Conservation (phyloP, 106 monocot genomes). For the Xerophyta viscosa region DNA sequence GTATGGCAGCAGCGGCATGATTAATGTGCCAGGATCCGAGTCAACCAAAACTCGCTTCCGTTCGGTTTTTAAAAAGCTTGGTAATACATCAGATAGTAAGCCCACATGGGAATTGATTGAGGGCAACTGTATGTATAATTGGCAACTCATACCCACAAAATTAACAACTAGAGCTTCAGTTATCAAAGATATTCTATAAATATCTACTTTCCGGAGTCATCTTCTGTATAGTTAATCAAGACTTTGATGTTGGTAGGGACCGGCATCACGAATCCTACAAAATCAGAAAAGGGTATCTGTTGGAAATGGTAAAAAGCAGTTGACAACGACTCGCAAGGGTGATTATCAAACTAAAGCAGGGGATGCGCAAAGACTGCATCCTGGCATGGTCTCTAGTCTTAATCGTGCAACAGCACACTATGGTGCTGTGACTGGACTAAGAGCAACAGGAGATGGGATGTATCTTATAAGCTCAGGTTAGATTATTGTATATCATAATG, state of each 20-base stretch:
- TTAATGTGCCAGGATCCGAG: too few relatives aligned
- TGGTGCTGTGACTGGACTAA: constrained; percentile 87
- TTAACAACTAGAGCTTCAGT: too few relatives aligned
- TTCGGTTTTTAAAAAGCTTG: too few relatives aligned
- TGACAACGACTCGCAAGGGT: constrained; percentile 14
- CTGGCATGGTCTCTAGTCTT: constrained; percentile 66
- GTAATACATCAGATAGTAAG: too few relatives aligned
- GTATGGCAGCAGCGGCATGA: too few relatives aligned
- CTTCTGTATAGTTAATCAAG: constrained; percentile 1
- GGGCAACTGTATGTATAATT: too few relatives aligned
- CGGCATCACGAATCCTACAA: constrained; percentile 1
- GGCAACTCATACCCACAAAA: too few relatives aligned
- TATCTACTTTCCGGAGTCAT: constrained; percentile 1
- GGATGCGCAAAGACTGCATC: constrained; percentile 53
- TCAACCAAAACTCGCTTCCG: too few relatives aligned
- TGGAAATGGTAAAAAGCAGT: constrained; percentile 29
- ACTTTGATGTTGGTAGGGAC: too few relatives aligned
- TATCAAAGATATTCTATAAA: too few relatives aligned
- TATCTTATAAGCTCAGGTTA: constrained; percentile 94
- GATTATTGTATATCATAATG: neutral
- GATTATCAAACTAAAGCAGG: constrained; percentile 17
- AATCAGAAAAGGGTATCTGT: constrained; percentile 20
- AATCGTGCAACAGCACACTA: constrained; percentile 89
- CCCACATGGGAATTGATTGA: too few relatives aligned
- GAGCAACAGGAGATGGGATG: constrained; percentile 86